Evolutionary conservation across 192 early-diverging fungal species (phyloP), one percentile per base, ranked within the genome.

Genomic region (Mortierella claussenii): DNA sequence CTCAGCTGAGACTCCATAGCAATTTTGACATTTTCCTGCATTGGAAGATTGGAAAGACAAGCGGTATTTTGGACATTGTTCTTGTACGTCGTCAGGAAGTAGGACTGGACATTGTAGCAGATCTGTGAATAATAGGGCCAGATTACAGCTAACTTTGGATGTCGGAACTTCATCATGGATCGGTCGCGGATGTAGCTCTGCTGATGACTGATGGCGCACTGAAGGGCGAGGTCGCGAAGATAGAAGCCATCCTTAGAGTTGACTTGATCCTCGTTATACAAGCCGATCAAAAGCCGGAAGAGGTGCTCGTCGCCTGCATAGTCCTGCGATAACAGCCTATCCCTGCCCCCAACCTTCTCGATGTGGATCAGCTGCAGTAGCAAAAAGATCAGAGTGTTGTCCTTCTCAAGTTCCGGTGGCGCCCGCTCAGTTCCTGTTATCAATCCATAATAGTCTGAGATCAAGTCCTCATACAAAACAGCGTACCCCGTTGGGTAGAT

Each of bases 181-280:
- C 80, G 76, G 63, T 94, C 90, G 28, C 82, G 80, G 55, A 92
- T 85, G 45, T 86, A 56, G 0, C 49, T 71, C 44, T 91, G 86
- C 73, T 91, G 90, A 59, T 87, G 85, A 57, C 61, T 86, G 63
- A 93, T 85, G n/a, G 86, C 85, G 49, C 90, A 91, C 61, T 89
- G 91, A 42, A 94, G 82, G 11, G 92, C 82, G 50, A 92, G 74
- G 47, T 94, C 92, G 21, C 92, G 86, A 52, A 92, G 81, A 34
- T 86, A 91, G 65, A 92, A 92, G 18, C 86, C 90, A 51, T 92
- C 91, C 67, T 78, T 80, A 4, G 91, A 90, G 49, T 88, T 81
- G 28, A 89, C 88, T 64, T 94, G 92, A 44, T 86, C 82, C 51
- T 91, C 90, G 71, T 92, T 91, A 64, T 91, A 94, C 68, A 94